Evolutionary conservation across 169 alveolate genomes (phyloP), one percentile per base, ranked within the genome.

Genomic region (Plasmodium cynomolgi): DNA sequence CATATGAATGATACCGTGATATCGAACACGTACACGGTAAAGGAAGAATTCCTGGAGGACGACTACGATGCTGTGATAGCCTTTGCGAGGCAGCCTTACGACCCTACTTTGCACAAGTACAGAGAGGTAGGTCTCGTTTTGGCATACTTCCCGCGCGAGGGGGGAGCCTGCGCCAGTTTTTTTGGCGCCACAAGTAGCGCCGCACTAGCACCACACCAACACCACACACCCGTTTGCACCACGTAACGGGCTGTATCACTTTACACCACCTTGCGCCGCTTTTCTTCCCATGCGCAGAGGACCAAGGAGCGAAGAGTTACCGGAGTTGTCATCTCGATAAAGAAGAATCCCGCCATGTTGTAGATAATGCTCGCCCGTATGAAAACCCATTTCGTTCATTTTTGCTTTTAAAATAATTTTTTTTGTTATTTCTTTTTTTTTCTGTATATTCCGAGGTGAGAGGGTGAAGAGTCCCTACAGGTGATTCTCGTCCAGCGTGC

Each of bases 261-360:
- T 13, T 41, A 41, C 31, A 50, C 33, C 58, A 37, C 56, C 15
- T 23, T 34, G 31, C 9, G 3, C 62, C 39, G 3, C 26, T 31
- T 2, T 41, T 54, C 20, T 13, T 74, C 58, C n/a, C 58, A 44
- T 37, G 37, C 81, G 37, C 68, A 85, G 93, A 74, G 84, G 68
- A 50, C 50, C 71, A 85, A 85, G 47, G 86, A 75, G 81, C 50
- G 93, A 47, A 74, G 84, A 85, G 54, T 85, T 8, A 85, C 93
- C 41, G 58, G n/a, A 17, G 58, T 85, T 7, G 68, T 50, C 3
- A 85, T 85, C 77, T 41, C 92, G 34, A 33, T 84, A 62, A 84
- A 71, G 77, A 84, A 84, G 26, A 84, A 84, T n/a, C 47, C 47
- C 34, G 2, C 26, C 39, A 26, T 9, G 20, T 8, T 62, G 75